Conservation (phyloP, 192 early-diverging fungal genomes). For the Umbelopsis vinacea region DNA sequence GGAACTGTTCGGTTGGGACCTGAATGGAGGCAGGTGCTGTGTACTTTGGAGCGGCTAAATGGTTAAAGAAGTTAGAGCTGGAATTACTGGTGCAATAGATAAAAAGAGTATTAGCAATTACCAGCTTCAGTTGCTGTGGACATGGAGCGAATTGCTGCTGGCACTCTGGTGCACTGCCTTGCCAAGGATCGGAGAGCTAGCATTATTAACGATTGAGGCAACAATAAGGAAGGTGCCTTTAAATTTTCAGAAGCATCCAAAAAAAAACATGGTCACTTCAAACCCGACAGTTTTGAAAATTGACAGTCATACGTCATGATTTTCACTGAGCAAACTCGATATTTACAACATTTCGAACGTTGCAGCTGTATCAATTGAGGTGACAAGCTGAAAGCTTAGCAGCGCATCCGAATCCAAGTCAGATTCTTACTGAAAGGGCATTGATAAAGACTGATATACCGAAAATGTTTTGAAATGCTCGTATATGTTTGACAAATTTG, state of each 20-base stretch:
- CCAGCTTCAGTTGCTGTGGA: conserved; percentile 8
- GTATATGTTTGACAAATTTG: no score
- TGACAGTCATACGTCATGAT: no score
- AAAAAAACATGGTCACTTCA: background rate
- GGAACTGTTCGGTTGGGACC: conserved; percentile 5
- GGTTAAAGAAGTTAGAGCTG: background rate
- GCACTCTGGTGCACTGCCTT: conserved; percentile 6
- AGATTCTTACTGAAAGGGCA: no score
- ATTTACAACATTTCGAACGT: no score
- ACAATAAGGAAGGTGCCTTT: background rate
- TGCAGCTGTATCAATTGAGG: background rate
- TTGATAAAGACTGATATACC: no score
- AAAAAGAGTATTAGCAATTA: background rate
- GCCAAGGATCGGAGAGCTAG: conserved; percentile 11
- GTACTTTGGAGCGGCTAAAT: conserved; percentile 1
- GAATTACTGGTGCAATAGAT: background rate
- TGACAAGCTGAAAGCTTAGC: no score
- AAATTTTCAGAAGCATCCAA: background rate
- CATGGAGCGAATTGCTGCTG: conserved; percentile 5
- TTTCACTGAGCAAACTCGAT: no score
- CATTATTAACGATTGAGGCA: background rate
- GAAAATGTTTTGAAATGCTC: no score
- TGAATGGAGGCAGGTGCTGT: conserved; percentile 8
- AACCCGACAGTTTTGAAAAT: background rate
- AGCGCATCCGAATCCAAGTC: no score